Base-by-base conservation (phyloP, 208 protist species). In the Endotrypanum monterogeii region DNA sequence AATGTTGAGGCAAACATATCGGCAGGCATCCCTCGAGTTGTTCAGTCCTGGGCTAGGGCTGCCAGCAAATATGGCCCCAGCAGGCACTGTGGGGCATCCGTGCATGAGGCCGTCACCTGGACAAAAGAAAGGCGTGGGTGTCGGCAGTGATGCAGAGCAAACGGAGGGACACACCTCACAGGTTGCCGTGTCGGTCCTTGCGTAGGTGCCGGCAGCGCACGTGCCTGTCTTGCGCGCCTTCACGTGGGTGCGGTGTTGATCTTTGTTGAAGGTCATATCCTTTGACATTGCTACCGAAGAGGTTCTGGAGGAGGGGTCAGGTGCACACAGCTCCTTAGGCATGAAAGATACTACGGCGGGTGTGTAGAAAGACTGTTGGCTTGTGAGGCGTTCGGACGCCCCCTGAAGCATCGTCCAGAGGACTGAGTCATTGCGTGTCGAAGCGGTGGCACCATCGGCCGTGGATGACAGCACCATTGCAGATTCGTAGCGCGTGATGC, bases 31-130 rank as follows among this genome's bases (percentile, higher is more conserved):
- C 25, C 23, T 39, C 20, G 65, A 32, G 5, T 35, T 32, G 14
- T 37, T 54, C 23, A 73, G 63, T 8, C 62, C 76, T 16, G 46
- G 46, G 56, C 18, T 67, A 48, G 48, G 58, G 48, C 56, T 70
- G 11, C 69, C 76, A 28, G 65, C 50, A 48, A 62, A 60, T 46
- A 67, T 37, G 12, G 76, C 69, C 35, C 60, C 76, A 1, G 30
- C 46, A 3, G 76, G 70, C 30, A 68, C 56, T 12, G 46, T 35
- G 4, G 76, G 76, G 55, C 76, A 80, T 44, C 70, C 76, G 61
- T 80, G 76, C 63, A 80, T 37, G n/a, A 80, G 70, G 18, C 76
- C 76, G 30, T 80, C 76, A 23, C 76, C 76, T 14, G 76, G 76
- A 50, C 76, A 80, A 44, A 72, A 80, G 39, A 80, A 54, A 16